Evolutionary conservation across 805 yeast genomes (phyloP).

Genomic region (Yarrowia divulgata): DNA sequence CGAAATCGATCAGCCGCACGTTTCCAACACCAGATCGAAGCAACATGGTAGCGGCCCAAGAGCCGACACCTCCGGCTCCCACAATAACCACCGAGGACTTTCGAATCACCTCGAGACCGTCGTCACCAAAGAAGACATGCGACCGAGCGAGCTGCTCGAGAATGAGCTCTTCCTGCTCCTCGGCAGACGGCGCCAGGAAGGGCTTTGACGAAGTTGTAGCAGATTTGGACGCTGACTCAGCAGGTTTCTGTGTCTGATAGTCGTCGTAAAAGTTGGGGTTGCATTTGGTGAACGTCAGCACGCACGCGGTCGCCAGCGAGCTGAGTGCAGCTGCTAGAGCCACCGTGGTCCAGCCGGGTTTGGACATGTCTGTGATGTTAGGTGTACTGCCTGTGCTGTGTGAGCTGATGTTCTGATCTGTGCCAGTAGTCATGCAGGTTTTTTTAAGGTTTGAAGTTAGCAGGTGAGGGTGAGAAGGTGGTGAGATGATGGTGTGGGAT

Average conservation of each 20-base stretch:
- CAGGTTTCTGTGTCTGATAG: neutral
- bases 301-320: slow-evolving; percentile 30
- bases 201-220: neutral
- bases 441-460: slow-evolving; percentile 6
- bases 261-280: slow-evolving; percentile 30
- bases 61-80: slow-evolving; percentile 99
- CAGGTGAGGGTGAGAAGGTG: too few species aligned
- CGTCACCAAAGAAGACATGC: slow-evolving; percentile 88
- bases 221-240: slow-evolving; percentile 1
- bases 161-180: slow-evolving; percentile 65
- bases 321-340: slow-evolving; percentile 4
- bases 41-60: slow-evolving; percentile 92
- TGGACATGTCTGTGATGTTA: slow-evolving; percentile 16
- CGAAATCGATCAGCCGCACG: slow-evolving; percentile 87
- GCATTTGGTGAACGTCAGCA: slow-evolving; percentile 23
- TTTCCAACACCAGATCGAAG: slow-evolving; percentile 88
- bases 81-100: slow-evolving; percentile 75
- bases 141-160: slow-evolving; percentile 93
- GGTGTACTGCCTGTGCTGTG: too few species aligned
- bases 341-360: slow-evolving; percentile 36
- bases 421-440: neutral
- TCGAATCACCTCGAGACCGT: slow-evolving; percentile 78
- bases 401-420: slow-evolving; percentile 6
- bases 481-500: neutral
- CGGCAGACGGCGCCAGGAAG: slow-evolving; percentile 1